phyloP scores from a whole-genome alignment of 371 early-diverging fungal genomes.

The Mycotypha africana region DNA sequence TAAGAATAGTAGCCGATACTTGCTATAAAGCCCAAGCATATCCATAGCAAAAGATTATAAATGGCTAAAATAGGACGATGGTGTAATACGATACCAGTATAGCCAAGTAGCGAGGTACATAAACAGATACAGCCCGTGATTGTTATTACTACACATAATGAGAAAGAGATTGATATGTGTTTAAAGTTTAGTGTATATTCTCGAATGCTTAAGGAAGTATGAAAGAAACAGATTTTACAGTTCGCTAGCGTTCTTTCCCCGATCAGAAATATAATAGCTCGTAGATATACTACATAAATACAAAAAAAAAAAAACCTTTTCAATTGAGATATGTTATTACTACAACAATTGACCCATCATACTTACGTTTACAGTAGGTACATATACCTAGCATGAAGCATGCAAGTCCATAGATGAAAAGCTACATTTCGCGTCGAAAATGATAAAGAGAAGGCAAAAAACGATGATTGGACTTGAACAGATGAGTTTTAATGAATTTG shows the following conservation, averaged over 20 bases:
- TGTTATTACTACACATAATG: conserved; percentile 29
- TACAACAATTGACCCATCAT: neutral
- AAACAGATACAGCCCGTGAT: conserved; percentile 41
- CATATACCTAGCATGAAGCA: conserved; percentile 4
- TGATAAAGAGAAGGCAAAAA: no score
- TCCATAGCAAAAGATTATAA: conserved; percentile 50
- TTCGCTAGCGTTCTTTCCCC: conserved; percentile 4
- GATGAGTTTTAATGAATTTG: no score
- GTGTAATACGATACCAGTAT: conserved; percentile 45
- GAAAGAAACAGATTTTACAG: neutral
- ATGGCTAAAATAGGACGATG: conserved; percentile 38
- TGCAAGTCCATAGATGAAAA: conserved; percentile 4
- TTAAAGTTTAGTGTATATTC: no score
- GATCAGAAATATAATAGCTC: neutral
- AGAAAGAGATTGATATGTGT: neutral
- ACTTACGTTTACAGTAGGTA: conserved; percentile 8
- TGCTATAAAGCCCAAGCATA: conserved; percentile 44
- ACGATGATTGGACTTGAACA: no score
- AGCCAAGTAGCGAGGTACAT: conserved; percentile 41
- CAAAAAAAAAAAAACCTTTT: neutral
- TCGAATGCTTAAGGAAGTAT: no score
- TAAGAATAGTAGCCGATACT: conserved; percentile 49
- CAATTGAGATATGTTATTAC: no score
- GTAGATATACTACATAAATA: conserved; percentile 3
- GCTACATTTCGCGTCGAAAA: no score